phyloP scores from a whole-genome alignment of 1,284 basidiomycete genomes.

The Bjerkandera adusta region DNA sequence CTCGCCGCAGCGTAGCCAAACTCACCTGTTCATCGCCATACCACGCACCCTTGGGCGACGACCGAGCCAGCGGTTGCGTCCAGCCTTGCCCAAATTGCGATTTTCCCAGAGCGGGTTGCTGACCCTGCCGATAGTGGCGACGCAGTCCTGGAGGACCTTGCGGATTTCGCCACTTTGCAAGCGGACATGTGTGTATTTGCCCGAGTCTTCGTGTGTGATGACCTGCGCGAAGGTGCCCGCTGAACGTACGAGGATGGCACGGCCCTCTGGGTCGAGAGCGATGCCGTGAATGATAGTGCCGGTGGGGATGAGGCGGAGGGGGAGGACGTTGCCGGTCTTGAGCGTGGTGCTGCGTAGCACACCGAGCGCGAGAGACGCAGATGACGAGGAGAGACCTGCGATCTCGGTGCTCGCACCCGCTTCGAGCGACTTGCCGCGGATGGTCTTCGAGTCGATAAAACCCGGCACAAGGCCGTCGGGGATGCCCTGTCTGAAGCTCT shows the following conservation, averaged over 20 bases:
- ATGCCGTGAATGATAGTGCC: constrained; percentile 92
- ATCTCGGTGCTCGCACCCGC: constrained; percentile 26
- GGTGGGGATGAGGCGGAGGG: constrained; percentile 87
- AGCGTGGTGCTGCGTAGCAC: constrained; percentile 84
- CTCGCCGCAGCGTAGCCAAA: constrained; percentile 20
- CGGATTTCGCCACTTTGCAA: constrained; percentile 94
- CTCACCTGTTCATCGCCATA: constrained; percentile 97
- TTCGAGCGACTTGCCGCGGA: constrained; percentile 50
- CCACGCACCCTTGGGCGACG: constrained; percentile 87
- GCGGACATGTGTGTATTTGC: constrained; percentile 79
- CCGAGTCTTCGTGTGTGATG: constrained; percentile 68
- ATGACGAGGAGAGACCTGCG: constrained; percentile 35
- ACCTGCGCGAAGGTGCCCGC: constrained; percentile 89
- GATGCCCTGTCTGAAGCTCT: constrained; percentile 85
- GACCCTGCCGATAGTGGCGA: constrained; percentile 89
- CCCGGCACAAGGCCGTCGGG: constrained; percentile 75
- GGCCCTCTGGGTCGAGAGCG: constrained; percentile 74
- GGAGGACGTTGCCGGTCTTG: constrained; percentile 92
- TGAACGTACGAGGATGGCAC: constrained; percentile 83
- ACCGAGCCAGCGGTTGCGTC: constrained; percentile 87
- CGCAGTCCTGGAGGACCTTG: constrained; percentile 79
- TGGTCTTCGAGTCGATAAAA: constrained; percentile 40
- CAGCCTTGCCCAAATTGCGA: constrained; percentile 87
- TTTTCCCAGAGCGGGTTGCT: constrained; percentile 93
- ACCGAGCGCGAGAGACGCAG: constrained; percentile 77